Conservation (phyloP, 352 stramenopile genomes). For the Pilasporangium apinafurcum region DNA sequence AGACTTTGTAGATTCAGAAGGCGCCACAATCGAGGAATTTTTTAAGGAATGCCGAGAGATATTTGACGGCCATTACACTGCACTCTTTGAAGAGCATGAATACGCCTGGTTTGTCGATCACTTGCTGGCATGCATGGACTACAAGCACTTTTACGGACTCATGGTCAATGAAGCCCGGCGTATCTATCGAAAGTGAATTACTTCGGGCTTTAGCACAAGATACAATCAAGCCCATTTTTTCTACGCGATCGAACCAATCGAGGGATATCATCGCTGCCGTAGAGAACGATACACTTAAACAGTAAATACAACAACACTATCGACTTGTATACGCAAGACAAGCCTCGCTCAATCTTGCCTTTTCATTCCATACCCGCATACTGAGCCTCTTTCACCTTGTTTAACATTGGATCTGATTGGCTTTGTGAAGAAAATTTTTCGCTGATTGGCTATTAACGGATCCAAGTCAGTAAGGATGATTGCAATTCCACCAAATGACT, state of each 20-base stretch:
- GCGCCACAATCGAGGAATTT: conserved; percentile 57
- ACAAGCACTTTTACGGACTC: conserved; percentile 75
- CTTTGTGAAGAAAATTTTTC: no score
- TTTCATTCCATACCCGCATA: no score
- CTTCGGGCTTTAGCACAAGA: neutral
- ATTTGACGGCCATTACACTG: conserved; percentile 49
- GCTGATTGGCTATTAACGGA: conserved; percentile 3
- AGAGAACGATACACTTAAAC: neutral
- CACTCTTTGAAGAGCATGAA: conserved; percentile 62
- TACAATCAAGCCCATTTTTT: no score
- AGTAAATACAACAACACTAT: neutral
- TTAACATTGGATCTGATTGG: no score
- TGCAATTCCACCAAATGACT: no score
- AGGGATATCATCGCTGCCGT: neutral
- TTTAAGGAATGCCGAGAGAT: conserved; percentile 61
- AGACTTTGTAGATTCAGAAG: conserved; percentile 74
- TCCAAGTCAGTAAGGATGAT: no score
- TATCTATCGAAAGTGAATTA: conserved; percentile 44
- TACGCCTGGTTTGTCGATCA: conserved; percentile 77
- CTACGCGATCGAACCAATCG: no score
- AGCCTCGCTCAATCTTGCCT: no score
- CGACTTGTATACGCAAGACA: no score
- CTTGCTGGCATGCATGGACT: conserved; percentile 75
- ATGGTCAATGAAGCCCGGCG: conserved; percentile 74
- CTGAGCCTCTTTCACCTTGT: no score